Percentiles rank a stretch among this genome's conserved stretches.
Evolutionary conservation across 352 stramenopile genomes (phyloP).

Genomic region (Phytophthora sp.): DNA sequence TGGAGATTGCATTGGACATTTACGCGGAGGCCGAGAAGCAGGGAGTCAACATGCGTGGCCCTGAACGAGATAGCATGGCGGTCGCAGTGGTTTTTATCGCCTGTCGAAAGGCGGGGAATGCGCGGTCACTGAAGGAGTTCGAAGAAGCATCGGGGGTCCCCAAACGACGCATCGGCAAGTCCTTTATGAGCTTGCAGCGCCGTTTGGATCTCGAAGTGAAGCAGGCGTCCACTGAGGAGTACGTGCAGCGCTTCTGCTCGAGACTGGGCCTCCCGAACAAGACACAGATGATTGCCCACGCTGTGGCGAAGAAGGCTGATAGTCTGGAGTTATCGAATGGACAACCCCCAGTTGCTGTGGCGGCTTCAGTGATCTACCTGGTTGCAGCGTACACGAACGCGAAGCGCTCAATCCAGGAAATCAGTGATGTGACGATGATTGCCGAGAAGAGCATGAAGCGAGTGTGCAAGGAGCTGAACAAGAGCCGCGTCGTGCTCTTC

Average conservation of each 20-base stretch:
- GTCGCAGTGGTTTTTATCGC: conserved; percentile 78
- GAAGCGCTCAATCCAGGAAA: conserved; percentile 83
- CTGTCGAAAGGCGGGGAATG: conserved; percentile 67
- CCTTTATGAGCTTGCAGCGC: conserved; percentile 70
- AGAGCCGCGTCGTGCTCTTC: conserved; percentile 81
- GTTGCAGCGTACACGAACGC: conserved; percentile 83
- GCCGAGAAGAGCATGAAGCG: conserved; percentile 85
- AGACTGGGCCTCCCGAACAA: conserved; percentile 74
- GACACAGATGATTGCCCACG: conserved; percentile 77
- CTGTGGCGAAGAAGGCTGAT: conserved; percentile 79
- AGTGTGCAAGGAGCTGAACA: conserved; percentile 88
- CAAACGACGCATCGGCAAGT: conserved; percentile 84
- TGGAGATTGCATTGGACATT: conserved; percentile 74
- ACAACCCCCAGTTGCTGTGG: conserved; percentile 75
- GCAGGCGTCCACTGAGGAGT: conserved; percentile 75
- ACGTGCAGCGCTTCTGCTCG: conserved; percentile 81
- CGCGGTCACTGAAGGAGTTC: conserved; percentile 79
- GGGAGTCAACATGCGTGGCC: conserved; percentile 62
- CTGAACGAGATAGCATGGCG: conserved; percentile 71
- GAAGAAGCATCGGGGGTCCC: conserved; percentile 73
- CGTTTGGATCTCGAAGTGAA: conserved; percentile 67
- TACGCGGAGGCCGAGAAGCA: conserved; percentile 75
- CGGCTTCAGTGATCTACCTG: conserved; percentile 81
- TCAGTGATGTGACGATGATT: conserved; percentile 84
- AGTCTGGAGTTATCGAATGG: conserved; percentile 67